Evolutionary conservation across 1,284 basidiomycete genomes (phyloP).

Genomic region (Schizopora paradoxa): DNA sequence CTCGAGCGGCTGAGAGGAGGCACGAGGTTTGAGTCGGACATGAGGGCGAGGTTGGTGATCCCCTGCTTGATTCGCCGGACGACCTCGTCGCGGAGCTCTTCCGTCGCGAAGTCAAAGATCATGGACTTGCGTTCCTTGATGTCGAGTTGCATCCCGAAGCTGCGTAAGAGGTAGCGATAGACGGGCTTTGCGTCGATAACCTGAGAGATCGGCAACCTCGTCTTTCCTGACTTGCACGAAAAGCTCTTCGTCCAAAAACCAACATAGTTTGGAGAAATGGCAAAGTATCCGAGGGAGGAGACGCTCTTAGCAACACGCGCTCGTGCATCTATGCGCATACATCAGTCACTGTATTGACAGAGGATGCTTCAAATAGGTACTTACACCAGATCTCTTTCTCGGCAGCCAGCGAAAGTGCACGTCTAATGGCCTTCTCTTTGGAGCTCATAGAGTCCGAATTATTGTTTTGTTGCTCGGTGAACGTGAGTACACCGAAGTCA

Average conservation of each 20-base stretch:
- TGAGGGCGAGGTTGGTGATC: slow-evolving; percentile 11
- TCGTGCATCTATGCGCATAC: slow-evolving; percentile 29
- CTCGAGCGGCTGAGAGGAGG: slow-evolving; percentile 1
- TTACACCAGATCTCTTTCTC: slow-evolving; percentile 41
- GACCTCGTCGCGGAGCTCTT: slow-evolving; percentile 42
- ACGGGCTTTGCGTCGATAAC: slow-evolving; percentile 39
- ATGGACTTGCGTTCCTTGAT: slow-evolving; percentile 46
- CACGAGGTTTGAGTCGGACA: slow-evolving; percentile 1
- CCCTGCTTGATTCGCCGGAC: slow-evolving; percentile 31
- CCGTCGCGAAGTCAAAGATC: slow-evolving; percentile 45
- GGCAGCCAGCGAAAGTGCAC: slow-evolving; percentile 30
- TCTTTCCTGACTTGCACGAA: slow-evolving; percentile 37
- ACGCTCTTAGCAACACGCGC: slow-evolving; percentile 35
- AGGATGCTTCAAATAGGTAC: slow-evolving; percentile 20
- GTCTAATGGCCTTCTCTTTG: slow-evolving; percentile 31
- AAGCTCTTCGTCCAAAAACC: slow-evolving; percentile 48
- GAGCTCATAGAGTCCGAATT: slow-evolving; percentile 19
- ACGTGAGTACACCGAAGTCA: slow-evolving; percentile 40
- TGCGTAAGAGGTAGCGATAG: slow-evolving; percentile 30
- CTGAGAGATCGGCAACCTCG: slow-evolving; percentile 44
- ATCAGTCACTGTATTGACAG: slow-evolving; percentile 5
- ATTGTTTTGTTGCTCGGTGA: slow-evolving; percentile 25
- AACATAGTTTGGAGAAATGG: slow-evolving; percentile 37
- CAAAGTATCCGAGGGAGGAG: slow-evolving; percentile 39
- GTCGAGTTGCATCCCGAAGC: slow-evolving; percentile 43